phyloP scores from a whole-genome alignment of 257 asterid genomes.

The Lavandula angustifolia region DNA sequence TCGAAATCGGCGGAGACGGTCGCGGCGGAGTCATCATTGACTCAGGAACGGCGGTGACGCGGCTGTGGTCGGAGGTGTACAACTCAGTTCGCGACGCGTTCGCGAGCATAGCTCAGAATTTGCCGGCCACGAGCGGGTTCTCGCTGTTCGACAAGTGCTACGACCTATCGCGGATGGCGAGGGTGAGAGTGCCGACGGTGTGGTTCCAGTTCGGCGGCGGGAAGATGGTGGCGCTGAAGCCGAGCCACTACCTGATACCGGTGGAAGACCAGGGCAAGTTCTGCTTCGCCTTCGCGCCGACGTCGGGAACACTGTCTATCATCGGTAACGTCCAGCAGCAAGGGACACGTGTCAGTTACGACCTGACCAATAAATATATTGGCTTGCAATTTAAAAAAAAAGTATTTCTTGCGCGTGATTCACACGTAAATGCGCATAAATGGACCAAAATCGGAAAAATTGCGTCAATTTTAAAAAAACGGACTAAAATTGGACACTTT shows the following conservation, averaged over 20 bases:
- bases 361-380: conserved; percentile 55
- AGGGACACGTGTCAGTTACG: no score
- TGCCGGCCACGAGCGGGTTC: conserved; percentile 45
- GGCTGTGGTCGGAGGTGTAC: no score
- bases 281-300: conserved; percentile 84
- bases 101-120: conserved; percentile 32
- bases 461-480: no score
- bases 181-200: conserved; percentile 68
- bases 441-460: no score
- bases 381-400: no score
- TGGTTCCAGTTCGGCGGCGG: conserved; percentile 61
- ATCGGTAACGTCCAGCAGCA: conserved; percentile 92
- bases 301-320: conserved; percentile 55
- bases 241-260: conserved; percentile 68
- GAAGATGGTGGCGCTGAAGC: conserved; percentile 42
- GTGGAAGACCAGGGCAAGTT: conserved; percentile 58
- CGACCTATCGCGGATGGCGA: conserved; percentile 51
- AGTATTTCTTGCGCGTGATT: no score
- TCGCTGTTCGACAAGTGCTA: conserved; percentile 83
- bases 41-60: no score
- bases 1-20: conserved; percentile 42
- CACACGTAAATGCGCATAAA: no score
- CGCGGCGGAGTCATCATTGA: no score
- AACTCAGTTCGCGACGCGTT: no score
- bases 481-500: no score